Percentiles rank a stretch among this genome's conserved stretches.
Conservation (phyloP, 305 asterid species). For the Caryopteris hybrid region DNA sequence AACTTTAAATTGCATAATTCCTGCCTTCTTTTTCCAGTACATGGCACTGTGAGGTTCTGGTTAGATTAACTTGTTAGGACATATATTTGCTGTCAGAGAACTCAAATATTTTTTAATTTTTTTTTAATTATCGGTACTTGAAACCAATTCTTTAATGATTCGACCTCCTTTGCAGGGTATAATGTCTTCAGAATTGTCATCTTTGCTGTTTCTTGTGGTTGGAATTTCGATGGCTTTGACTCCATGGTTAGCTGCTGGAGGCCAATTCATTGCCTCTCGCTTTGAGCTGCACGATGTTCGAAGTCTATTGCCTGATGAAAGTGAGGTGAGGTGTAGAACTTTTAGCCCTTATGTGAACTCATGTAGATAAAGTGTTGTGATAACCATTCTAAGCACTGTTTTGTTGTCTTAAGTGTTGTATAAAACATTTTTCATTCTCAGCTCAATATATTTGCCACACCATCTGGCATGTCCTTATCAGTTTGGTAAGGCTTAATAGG, state of each 20-base stretch:
- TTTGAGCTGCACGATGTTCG: constrained; percentile 95
- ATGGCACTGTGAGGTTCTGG: background rate
- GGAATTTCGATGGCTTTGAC: constrained; percentile 96
- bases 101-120: background rate
- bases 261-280: constrained; percentile 89
- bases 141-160: constrained; percentile 8
- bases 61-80: background rate
- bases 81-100: constrained; percentile 7
- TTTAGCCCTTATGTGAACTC: background rate
- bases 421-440: background rate
- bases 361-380: background rate
- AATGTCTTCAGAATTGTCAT: constrained; percentile 82
- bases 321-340: constrained; percentile 59
- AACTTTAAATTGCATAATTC: background rate
- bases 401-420: constrained; percentile 7
- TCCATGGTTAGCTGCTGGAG: constrained; percentile 97
- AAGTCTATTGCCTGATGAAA: constrained; percentile 83
- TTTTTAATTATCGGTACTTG: background rate
- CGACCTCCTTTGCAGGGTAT: constrained; percentile 59
- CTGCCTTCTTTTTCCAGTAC: constrained; percentile 1
- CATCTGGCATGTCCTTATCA: background rate
- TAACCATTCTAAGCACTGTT: constrained; percentile 9
- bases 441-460: background rate
- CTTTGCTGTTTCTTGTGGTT: constrained; percentile 88
- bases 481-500: background rate